These are phyloP conservation scores for Rhytidiadelphus loreus DNA, from an alignment of 225 moss, liverwort and hornwort species.

Conservation along the genomic window DNA sequence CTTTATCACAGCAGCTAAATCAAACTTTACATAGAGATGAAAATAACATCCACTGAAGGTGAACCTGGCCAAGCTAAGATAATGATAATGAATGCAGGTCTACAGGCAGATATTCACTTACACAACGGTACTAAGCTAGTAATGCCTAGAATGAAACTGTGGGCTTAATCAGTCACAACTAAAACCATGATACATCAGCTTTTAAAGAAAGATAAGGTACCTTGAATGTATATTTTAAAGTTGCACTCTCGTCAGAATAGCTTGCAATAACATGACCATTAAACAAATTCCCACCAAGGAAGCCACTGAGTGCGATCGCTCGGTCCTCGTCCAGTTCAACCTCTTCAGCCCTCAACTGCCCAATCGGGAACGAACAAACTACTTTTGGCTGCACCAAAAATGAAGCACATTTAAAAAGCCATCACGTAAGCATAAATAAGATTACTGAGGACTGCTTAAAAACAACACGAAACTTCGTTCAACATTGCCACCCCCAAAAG, in stretches of 20 bases:
- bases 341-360: conserved; percentile 74
- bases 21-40: background rate
- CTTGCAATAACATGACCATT: conserved; percentile 70
- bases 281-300: conserved; percentile 47
- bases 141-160: background rate
- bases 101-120: background rate
- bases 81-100: background rate
- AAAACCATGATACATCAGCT: background rate
- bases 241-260: conserved; percentile 62
- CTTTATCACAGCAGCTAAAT: background rate
- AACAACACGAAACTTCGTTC: background rate
- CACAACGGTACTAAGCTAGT: background rate
- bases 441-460: background rate
- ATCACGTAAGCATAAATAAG: background rate
- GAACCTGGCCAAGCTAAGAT: background rate
- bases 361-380: conserved; percentile 61
- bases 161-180: background rate
- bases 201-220: conserved; percentile 6
- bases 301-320: conserved; percentile 69
- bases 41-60: background rate
- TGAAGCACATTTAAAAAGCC: background rate
- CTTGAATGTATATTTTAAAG: conserved; percentile 84
- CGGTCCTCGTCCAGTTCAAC: conserved; percentile 66
- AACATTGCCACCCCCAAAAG: background rate
- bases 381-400: conserved; percentile 55